A percentile compares a stretch with the other conserved stretches of the same genome.
Evolutionary conservation across 176 grass and related monocot genomes (phyloP).

Genomic region (Elaeis guineensis): DNA sequence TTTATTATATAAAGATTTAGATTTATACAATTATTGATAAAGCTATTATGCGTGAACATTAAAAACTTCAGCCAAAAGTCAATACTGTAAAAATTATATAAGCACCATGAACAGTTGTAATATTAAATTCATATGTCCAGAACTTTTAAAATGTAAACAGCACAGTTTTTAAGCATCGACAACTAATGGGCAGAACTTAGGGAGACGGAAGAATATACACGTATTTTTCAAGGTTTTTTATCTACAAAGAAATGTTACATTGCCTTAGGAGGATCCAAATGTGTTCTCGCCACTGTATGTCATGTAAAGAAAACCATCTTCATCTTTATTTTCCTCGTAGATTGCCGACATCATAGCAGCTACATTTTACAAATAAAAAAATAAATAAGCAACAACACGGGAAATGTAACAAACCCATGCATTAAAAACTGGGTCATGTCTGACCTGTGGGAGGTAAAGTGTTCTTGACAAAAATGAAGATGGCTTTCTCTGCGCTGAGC

Average conservation of each 20-base stretch:
- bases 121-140: too few species aligned
- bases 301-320: slow-evolving; percentile 95
- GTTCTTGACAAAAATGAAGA: slow-evolving; percentile 86
- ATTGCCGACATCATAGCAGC: slow-evolving; percentile 84
- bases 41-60: too few species aligned
- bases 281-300: slow-evolving; percentile 93
- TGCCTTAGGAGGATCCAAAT: slow-evolving; percentile 48
- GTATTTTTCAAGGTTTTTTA: background rate
- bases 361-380: slow-evolving; percentile 9
- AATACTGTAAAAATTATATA: too few species aligned
- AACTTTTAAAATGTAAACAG: too few species aligned
- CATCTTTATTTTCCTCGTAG: slow-evolving; percentile 87
- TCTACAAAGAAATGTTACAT: background rate
- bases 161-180: background rate
- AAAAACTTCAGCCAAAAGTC: too few species aligned
- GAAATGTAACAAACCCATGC: too few species aligned
- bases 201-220: background rate
- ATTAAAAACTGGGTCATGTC: background rate
- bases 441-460: slow-evolving; percentile 71
- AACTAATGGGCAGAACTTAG: background rate
- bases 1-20: too few species aligned
- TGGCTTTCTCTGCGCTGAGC: slow-evolving; percentile 73
- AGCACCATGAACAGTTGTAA: too few species aligned
- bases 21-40: too few species aligned
- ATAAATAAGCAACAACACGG: too few species aligned